Conservation (phyloP, 2,329 filamentous ascomycete species). For the Aureobasidium mangrovei region DNA sequence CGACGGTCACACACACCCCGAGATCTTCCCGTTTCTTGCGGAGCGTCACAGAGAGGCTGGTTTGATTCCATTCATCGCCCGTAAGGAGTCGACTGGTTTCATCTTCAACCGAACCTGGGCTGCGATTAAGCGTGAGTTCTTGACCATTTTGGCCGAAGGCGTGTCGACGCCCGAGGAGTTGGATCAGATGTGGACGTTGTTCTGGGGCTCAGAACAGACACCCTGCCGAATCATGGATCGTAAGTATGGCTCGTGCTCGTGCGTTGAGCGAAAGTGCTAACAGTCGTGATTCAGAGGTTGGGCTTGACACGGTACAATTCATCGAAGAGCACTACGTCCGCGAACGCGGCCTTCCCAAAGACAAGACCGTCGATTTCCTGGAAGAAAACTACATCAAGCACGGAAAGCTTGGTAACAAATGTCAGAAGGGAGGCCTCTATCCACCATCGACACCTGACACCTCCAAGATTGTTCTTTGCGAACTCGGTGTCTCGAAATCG, state of each 20-base stretch:
- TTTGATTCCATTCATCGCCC: slow-evolving; percentile 35
- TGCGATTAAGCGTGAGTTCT: slow-evolving; percentile 45
- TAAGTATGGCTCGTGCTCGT: background rate
- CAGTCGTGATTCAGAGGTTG: slow-evolving; percentile 23
- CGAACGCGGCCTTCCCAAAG: slow-evolving; percentile 36
- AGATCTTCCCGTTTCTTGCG: slow-evolving; percentile 40
- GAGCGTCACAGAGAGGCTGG: slow-evolving; percentile 34
- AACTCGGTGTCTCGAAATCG: background rate
- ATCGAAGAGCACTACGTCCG: slow-evolving; percentile 47
- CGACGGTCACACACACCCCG: slow-evolving; percentile 34
- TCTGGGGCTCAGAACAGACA: slow-evolving; percentile 23
- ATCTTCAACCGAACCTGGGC: slow-evolving; percentile 51
- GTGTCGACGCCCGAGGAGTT: slow-evolving; percentile 42
- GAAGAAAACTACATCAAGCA: slow-evolving; percentile 38
- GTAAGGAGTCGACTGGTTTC: slow-evolving; percentile 45
- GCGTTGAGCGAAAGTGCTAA: too few relatives aligned
- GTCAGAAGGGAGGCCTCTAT: slow-evolving; percentile 16
- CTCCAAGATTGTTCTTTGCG: slow-evolving; percentile 4
- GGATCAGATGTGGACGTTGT: slow-evolving; percentile 39
- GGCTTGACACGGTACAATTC: slow-evolving; percentile 45
- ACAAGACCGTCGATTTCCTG: slow-evolving; percentile 39
- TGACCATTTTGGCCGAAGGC: slow-evolving; percentile 43
- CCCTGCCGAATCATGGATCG: slow-evolving; percentile 40
- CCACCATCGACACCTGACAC: background rate
- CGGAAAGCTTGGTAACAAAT: slow-evolving; percentile 38